Evolutionary conservation across 2,329 filamentous ascomycete species (phyloP), one percentile per base, ranked within the genome.

Genomic region (Paramyrothecium roridum): DNA sequence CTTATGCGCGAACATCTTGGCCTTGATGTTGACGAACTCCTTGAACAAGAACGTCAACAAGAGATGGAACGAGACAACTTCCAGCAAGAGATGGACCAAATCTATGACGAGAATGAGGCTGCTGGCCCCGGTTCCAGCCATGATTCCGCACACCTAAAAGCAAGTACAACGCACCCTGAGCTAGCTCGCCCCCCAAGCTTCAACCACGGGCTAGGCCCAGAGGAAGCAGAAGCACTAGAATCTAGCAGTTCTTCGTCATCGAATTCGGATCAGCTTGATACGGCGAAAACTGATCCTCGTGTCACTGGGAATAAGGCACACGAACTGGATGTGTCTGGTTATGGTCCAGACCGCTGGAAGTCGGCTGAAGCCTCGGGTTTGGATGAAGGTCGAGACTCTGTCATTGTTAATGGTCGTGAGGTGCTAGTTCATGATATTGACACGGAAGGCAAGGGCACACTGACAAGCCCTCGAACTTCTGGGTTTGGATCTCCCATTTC

Each of bases 1-100:
- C 79, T 98, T 50, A 98, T 98, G 95, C 85, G 93, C 59, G 95
- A 99, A 73, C 95, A 99, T 75, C 79, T 99, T 30, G 95, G 95
- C n/a, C 78, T 98, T 43, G 93, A 98, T 67, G 91, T 96, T 3
- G 95, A 99, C 70, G 90, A 91, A 65, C 87, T 97, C 57, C 85
- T 90, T 66, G 91, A 95, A 66, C 85, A 93, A 58, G 87, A 92
- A 61, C 81, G 88, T 52, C 81, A 84, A 61, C 83, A 84, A 26
- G 87, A 92, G 63, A 71, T 85, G 50, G 86, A 88, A 62, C 76
- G 80, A 16, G 79, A 80, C 52, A 73, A 72, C 4, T 86, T 82
- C 60, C 79, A 83, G 64, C 72, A 75, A 3, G 81, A 86, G 52
- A 87, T 88, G 83, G 75, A 83, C 33, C 78, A 80, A 6, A 84